phyloP scores from a whole-genome alignment of 352 stramenopile species.

The Phytophthora fragariaefolia region DNA sequence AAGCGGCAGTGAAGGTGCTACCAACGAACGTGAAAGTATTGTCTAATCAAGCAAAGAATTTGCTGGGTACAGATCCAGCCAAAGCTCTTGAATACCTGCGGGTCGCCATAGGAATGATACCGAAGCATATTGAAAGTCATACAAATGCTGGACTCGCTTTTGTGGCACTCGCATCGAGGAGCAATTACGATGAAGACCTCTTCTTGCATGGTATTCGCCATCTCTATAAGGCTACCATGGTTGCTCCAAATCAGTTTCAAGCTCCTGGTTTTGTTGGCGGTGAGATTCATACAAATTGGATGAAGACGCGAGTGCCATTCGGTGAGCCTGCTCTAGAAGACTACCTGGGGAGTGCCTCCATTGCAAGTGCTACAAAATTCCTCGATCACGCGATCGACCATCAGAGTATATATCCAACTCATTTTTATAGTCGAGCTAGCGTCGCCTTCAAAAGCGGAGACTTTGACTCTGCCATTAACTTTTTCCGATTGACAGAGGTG shows the following conservation, averaged over 20 bases:
- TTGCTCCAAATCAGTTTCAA: conserved; percentile 29
- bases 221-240: conserved; percentile 51
- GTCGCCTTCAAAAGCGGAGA: conserved; percentile 48
- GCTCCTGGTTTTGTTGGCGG: conserved; percentile 49
- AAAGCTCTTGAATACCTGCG: conserved; percentile 49
- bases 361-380: conserved; percentile 28
- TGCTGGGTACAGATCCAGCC: conserved; percentile 52
- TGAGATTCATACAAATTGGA: conserved; percentile 45
- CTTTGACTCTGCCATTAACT: conserved; percentile 43
- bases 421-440: conserved; percentile 49
- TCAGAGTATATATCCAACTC: conserved; percentile 39
- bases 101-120: conserved; percentile 44
- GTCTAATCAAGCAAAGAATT: conserved; percentile 71
- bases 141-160: conserved; percentile 65
- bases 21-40: conserved; percentile 84
- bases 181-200: conserved; percentile 25
- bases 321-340: conserved; percentile 11
- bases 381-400: conserved; percentile 45
- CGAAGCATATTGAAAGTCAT: conserved; percentile 59
- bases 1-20: conserved; percentile 52
- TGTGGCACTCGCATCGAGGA: conserved; percentile 16
- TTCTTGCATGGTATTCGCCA: conserved; percentile 52
- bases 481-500: conserved; percentile 36
- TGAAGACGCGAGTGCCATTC: conserved; percentile 14
- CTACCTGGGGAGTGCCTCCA: conserved; percentile 40